Evolutionary conservation across 164 flowering plant species (phyloP).

Genomic region (Sextonia rubra): DNA sequence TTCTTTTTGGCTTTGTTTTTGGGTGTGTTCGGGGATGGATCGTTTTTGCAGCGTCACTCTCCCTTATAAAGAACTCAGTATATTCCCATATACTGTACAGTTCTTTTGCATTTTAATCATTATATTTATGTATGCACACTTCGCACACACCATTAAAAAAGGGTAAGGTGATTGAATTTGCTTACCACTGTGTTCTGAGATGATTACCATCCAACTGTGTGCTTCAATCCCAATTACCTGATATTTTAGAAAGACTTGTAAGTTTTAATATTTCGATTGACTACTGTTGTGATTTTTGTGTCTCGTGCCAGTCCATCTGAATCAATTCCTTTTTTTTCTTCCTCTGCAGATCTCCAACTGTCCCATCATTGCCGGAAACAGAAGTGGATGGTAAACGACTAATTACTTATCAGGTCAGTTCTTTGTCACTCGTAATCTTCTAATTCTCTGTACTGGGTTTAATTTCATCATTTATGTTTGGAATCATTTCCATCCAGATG

Average conservation of each 20-base stretch:
- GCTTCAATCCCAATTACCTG: neutral
- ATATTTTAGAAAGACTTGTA: neutral
- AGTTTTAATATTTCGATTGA: neutral
- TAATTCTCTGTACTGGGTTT: neutral
- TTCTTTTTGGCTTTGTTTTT: too few species aligned
- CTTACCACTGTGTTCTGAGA: too few species aligned
- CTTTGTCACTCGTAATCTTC: neutral
- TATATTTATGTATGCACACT: too few species aligned
- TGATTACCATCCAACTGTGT: neutral
- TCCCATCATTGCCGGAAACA: constrained; percentile 44
- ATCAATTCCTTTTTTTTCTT: constrained; percentile 6
- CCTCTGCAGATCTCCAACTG: constrained; percentile 36
- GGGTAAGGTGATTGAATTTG: too few species aligned
- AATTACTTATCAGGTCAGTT: constrained; percentile 59
- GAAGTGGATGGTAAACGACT: constrained; percentile 72
- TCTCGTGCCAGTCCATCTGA: neutral
- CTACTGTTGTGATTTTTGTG: neutral
- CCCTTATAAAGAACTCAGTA: too few species aligned
- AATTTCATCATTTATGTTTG: neutral
- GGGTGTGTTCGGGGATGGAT: too few species aligned
- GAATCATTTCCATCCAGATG: constrained; percentile 42
- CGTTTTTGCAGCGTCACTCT: too few species aligned
- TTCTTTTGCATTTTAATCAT: too few species aligned
- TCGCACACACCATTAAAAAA: too few species aligned
- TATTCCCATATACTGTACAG: too few species aligned